Conservation (phyloP, 2,329 filamentous ascomycete genomes). For the Dothistroma pini region DNA sequence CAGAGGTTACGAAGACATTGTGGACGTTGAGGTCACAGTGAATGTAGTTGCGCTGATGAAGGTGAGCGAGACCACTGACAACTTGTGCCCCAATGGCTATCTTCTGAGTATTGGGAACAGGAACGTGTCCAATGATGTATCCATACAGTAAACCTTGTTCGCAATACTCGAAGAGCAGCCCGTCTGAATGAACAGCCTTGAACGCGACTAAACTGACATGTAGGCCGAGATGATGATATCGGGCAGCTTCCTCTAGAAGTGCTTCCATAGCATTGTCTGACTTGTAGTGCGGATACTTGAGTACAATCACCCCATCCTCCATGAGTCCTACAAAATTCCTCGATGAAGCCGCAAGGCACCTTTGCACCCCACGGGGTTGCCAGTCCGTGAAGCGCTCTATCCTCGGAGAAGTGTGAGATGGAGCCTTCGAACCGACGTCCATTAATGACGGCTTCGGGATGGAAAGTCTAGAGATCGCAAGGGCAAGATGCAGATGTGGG, state of each 20-base stretch:
- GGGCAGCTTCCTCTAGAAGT: constrained; percentile 7
- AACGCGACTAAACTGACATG: constrained; percentile 7
- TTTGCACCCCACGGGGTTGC: constrained; percentile 6
- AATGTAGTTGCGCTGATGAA: not conserved
- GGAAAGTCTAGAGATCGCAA: too few species aligned
- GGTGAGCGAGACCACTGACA: not conserved
- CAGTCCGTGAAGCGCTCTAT: not conserved
- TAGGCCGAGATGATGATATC: constrained; percentile 4
- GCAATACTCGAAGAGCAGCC: constrained; percentile 12
- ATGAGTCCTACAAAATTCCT: constrained; percentile 7
- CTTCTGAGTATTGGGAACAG: not conserved
- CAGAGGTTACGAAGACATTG: not conserved
- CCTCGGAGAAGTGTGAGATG: too few species aligned
- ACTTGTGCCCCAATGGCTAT: not conserved
- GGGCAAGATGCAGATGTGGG: too few species aligned
- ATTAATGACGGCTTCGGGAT: too few species aligned
- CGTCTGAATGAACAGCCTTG: constrained; percentile 3
- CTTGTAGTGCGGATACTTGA: constrained; percentile 10
- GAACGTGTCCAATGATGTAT: constrained; percentile 4
- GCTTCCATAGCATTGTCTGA: not conserved
- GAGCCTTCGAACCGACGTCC: too few species aligned
- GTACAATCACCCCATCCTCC: constrained; percentile 9
- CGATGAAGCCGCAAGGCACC: constrained; percentile 7
- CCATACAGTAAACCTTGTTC: constrained; percentile 4
- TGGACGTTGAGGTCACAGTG: not conserved